Conservation (phyloP, 2,329 filamentous ascomycete genomes). For the Trichophyton benhamiae region DNA sequence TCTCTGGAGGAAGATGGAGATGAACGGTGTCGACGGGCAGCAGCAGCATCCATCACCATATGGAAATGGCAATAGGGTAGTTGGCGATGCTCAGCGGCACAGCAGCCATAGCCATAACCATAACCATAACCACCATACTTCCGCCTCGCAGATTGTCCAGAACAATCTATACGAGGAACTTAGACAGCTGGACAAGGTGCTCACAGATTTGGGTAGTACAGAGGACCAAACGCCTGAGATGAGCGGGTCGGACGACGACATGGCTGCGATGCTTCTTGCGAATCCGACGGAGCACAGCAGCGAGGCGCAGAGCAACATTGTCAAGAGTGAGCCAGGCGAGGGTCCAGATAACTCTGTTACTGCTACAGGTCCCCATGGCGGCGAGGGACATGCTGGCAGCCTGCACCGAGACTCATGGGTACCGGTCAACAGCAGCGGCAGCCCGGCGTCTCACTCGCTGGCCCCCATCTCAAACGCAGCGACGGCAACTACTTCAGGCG, state of each 20-base stretch:
- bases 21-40: constrained; percentile 13
- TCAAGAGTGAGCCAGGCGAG: constrained; percentile 31
- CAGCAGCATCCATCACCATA: constrained; percentile 10
- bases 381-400: constrained; percentile 17
- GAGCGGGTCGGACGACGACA: constrained; percentile 24
- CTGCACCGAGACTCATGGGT: constrained; percentile 33
- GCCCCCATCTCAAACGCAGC: constrained; percentile 17
- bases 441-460: constrained; percentile 19
- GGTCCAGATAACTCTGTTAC: constrained; percentile 14
- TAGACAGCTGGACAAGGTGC: constrained; percentile 31
- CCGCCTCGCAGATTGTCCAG: constrained; percentile 10
- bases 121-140: not conserved
- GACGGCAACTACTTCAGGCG: constrained; percentile 17
- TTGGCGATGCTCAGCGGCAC: not conserved
- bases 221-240: constrained; percentile 29
- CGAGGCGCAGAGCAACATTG: constrained; percentile 30
- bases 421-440: constrained; percentile 24
- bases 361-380: constrained; percentile 5
- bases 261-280: constrained; percentile 14
- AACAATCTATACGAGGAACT: constrained; percentile 28
- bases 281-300: constrained; percentile 24
- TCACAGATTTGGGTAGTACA: constrained; percentile 28
- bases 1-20: constrained; percentile 17
- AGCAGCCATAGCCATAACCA: too few species aligned
- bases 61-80: not conserved